Percentiles rank a stretch among this genome's conserved stretches.
Conservation (phyloP, 345 rosid genomes). For the Turnera subulata region DNA sequence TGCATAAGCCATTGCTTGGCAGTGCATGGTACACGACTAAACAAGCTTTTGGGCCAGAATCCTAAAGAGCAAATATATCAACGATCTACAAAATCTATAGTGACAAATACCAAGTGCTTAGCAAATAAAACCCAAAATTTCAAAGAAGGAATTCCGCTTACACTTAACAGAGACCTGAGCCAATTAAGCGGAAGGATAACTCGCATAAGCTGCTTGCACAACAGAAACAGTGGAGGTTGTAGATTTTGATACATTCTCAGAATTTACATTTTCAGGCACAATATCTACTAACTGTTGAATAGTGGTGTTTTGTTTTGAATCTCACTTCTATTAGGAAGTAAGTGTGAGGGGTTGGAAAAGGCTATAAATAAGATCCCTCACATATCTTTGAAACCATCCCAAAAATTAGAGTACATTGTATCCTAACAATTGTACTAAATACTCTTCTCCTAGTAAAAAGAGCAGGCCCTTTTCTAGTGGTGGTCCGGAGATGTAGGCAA, state of each 20-base stretch:
- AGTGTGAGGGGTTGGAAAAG: too few species aligned
- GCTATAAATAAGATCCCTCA: too few species aligned
- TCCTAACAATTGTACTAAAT: too few species aligned
- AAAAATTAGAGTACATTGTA: too few species aligned
- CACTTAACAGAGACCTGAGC: slow-evolving; percentile 38
- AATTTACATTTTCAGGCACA: slow-evolving; percentile 1
- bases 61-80: slow-evolving; percentile 13
- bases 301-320: too few species aligned
- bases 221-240: neutral
- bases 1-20: slow-evolving; percentile 66
- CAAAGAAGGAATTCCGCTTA: neutral
- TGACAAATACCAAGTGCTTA: neutral
- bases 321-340: too few species aligned
- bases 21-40: slow-evolving; percentile 41
- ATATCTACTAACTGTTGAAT: too few species aligned
- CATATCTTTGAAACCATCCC: too few species aligned
- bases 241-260: slow-evolving; percentile 6
- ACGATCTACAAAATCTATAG: neutral
- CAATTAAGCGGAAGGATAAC: slow-evolving; percentile 21
- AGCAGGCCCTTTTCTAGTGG: too few species aligned
- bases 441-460: too few species aligned
- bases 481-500: too few species aligned
- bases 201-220: slow-evolving; percentile 26
- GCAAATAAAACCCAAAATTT: neutral
- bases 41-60: slow-evolving; percentile 26